Conservation (phyloP, 2,329 filamentous ascomycete species). For the Fusarium succisae region DNA sequence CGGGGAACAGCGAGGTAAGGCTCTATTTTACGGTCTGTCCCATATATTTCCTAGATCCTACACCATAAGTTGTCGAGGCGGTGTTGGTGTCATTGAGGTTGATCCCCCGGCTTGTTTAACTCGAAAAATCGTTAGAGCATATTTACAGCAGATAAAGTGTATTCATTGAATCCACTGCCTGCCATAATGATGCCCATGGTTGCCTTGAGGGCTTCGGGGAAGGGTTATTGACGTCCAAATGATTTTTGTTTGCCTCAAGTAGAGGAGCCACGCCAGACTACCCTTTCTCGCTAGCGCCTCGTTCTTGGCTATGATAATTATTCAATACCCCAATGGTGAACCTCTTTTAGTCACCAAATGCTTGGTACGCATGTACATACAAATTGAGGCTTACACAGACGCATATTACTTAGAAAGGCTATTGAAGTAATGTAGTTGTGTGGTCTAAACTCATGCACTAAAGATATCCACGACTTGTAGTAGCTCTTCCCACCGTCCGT, state of each 20-base stretch:
- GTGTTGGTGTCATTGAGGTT: too few relatives aligned
- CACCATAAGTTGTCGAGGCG: rapidly evolving
- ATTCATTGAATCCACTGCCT: too few relatives aligned
- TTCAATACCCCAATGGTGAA: rapidly evolving
- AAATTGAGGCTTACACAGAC: too few relatives aligned
- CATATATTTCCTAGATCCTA: too few relatives aligned
- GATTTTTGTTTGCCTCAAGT: too few relatives aligned
- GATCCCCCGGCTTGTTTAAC: too few relatives aligned
- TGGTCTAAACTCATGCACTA: neutral
- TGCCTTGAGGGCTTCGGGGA: rapidly evolving
- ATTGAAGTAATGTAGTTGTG: neutral
- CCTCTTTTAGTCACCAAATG: rapidly evolving
- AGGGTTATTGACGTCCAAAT: too few relatives aligned
- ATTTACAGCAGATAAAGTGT: too few relatives aligned
- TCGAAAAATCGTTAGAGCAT: too few relatives aligned
- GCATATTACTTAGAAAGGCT: rapidly evolving
- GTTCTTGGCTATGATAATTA: rapidly evolving
- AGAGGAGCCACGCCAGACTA: too few relatives aligned
- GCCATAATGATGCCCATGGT: rapidly evolving
- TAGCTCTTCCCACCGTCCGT: slow-evolving; percentile 1
- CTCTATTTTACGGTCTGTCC: rapidly evolving
- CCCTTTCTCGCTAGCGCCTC: too few relatives aligned
- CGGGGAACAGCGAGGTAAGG: neutral
- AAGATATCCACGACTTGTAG: slow-evolving; percentile 13
- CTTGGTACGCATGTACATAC: too few relatives aligned